These are phyloP conservation scores for Aspergillus leporis DNA, from an alignment of 495 filamentous ascomycete species.

Conservation along the genomic window DNA sequence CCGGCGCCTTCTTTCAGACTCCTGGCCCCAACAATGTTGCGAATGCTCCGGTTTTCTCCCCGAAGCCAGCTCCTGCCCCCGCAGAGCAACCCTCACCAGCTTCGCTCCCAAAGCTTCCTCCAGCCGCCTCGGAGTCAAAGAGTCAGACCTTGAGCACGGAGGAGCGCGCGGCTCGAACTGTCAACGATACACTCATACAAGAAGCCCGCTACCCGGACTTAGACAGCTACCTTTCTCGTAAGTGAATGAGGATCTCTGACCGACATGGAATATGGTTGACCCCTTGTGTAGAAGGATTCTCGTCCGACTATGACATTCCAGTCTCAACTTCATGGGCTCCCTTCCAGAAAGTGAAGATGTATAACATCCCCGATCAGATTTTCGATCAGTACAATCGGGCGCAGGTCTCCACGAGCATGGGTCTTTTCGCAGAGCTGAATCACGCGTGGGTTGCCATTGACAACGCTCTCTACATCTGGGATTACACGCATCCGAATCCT, in stretches of 20 bases:
- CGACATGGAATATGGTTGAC: constrained; percentile 12
- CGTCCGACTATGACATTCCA: constrained; percentile 85
- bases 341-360: constrained; percentile 77
- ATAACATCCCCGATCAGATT: constrained; percentile 83
- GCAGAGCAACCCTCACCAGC: constrained; percentile 23
- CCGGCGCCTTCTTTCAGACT: constrained; percentile 73
- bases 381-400: constrained; percentile 87
- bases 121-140: constrained; percentile 35
- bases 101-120: constrained; percentile 39
- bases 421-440: constrained; percentile 86
- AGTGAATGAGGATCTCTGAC: constrained; percentile 35
- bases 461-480: constrained; percentile 95
- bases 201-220: constrained; percentile 87
- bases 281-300: constrained; percentile 66
- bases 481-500: constrained; percentile 85
- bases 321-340: constrained; percentile 73
- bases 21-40: constrained; percentile 50
- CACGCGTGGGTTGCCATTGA: constrained; percentile 97
- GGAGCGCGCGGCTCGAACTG: constrained; percentile 76
- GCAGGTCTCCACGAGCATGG: constrained; percentile 83
- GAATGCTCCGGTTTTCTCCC: constrained; percentile 26
- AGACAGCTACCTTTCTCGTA: constrained; percentile 87
- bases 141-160: constrained; percentile 59
- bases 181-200: constrained; percentile 72
- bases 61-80: constrained; percentile 29